phyloP scores from a whole-genome alignment of 2,329 filamentous ascomycete species.

The Waltergamsia citrina region DNA sequence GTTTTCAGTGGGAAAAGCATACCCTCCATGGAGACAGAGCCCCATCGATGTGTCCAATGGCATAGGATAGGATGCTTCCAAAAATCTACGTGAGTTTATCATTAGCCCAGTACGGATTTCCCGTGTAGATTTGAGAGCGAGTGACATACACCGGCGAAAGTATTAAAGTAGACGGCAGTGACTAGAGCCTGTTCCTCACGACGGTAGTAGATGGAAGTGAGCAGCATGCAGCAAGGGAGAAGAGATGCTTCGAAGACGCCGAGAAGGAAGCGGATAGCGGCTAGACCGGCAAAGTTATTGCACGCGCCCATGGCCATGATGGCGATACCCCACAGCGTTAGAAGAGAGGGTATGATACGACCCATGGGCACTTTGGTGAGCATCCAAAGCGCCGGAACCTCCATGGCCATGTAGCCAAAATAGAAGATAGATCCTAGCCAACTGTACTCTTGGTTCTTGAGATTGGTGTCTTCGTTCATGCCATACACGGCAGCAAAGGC shows the following conservation, averaged over 20 bases:
- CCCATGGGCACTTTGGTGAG: slow-evolving; percentile 10
- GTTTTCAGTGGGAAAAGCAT: too few relatives aligned
- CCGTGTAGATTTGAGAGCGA: too few relatives aligned
- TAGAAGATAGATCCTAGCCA: slow-evolving; percentile 2
- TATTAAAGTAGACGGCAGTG: slow-evolving; percentile 20
- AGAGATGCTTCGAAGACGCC: slow-evolving; percentile 18
- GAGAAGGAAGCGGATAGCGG: slow-evolving; percentile 16
- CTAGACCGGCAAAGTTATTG: slow-evolving; percentile 12
- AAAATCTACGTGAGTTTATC: too few relatives aligned
- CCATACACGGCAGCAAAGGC: too few relatives aligned
- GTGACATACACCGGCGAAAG: slow-evolving; percentile 19
- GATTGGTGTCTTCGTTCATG: too few relatives aligned
- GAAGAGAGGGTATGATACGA: slow-evolving; percentile 11
- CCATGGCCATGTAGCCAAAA: background rate
- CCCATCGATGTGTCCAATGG: slow-evolving; percentile 16
- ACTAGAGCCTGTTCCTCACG: slow-evolving; percentile 18
- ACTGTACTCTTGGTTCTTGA: too few relatives aligned
- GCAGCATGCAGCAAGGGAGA: slow-evolving; percentile 15
- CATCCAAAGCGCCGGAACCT: slow-evolving; percentile 7
- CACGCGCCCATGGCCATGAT: slow-evolving; percentile 17
- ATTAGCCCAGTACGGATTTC: too few relatives aligned
- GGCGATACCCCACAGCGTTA: too few relatives aligned
- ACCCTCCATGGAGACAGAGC: slow-evolving; percentile 11
- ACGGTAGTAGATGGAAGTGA: slow-evolving; percentile 22
- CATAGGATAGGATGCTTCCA: slow-evolving; percentile 18